phyloP scores from a whole-genome alignment of 2,329 filamentous ascomycete species.

The Exophiala calicioides region DNA sequence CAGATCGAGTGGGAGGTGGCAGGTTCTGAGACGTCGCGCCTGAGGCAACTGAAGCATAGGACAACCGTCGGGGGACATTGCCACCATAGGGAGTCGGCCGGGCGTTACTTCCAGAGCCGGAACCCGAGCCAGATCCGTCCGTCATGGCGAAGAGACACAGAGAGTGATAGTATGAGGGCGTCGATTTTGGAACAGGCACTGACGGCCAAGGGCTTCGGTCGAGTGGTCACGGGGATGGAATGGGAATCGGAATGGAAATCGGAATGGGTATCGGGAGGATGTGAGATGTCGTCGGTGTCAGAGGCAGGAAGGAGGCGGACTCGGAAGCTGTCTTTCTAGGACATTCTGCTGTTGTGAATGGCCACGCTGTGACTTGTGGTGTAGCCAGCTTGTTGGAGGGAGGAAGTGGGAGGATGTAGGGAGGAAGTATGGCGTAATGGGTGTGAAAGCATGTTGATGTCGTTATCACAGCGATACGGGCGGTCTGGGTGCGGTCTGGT shows the following conservation, averaged over 20 bases:
- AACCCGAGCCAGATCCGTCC: conserved; percentile 19
- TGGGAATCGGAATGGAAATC: conserved; percentile 6
- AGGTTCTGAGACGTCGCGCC: conserved; percentile 47
- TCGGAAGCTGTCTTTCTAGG: conserved; percentile 1
- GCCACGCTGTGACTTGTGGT: background rate
- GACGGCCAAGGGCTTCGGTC: conserved; percentile 1
- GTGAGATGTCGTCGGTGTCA: conserved; percentile 3
- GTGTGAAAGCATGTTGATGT: background rate
- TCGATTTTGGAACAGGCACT: background rate
- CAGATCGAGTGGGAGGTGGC: conserved; percentile 45
- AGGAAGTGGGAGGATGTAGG: too few relatives aligned
- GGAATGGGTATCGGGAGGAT: conserved; percentile 3
- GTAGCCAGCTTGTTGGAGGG: background rate
- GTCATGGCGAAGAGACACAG: conserved; percentile 14
- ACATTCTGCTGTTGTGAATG: background rate
- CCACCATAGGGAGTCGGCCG: conserved; percentile 17
- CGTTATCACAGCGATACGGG: conserved; percentile 22
- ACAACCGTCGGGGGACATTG: conserved; percentile 50
- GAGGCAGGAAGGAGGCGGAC: conserved; percentile 3
- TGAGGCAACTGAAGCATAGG: conserved; percentile 63
- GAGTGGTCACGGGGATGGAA: conserved; percentile 16
- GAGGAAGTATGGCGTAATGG: conserved; percentile 2
- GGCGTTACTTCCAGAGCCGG: conserved; percentile 16
- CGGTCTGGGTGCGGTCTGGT: conserved; percentile 17
- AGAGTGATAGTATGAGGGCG: background rate